Conservation (phyloP, 441 rosid species). For the Dalechampia spathulata region DNA sequence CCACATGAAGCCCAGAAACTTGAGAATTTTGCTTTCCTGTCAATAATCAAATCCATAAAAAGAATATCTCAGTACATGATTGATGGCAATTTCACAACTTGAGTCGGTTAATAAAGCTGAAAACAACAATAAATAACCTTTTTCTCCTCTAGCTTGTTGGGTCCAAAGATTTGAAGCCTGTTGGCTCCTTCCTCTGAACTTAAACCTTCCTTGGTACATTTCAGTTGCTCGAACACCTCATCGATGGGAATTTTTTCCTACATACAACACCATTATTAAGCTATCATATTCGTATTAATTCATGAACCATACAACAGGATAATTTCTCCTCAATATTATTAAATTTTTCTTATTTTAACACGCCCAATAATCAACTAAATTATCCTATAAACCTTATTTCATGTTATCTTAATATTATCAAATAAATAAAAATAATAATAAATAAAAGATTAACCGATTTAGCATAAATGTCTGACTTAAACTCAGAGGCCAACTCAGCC, state of each 20-base stretch:
- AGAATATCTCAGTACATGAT: too few species aligned
- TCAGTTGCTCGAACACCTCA: slow-evolving; percentile 59
- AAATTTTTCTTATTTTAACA: too few species aligned
- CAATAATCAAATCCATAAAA: background rate
- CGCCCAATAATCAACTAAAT: too few species aligned
- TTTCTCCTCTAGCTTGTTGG: slow-evolving; percentile 63
- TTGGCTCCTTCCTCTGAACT: slow-evolving; percentile 37
- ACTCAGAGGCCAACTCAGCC: background rate
- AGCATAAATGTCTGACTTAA: too few species aligned
- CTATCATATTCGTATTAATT: too few species aligned
- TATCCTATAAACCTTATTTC: too few species aligned
- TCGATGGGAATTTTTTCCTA: slow-evolving; percentile 51
- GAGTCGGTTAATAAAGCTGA: background rate
- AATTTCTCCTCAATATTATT: too few species aligned
- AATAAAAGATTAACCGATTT: background rate
- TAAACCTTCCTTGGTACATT: slow-evolving; percentile 46
- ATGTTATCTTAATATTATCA: too few species aligned
- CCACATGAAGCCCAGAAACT: slow-evolving; percentile 98
- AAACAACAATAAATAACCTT: slow-evolving; percentile 25
- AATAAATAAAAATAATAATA: too few species aligned
- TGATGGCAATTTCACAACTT: too few species aligned
- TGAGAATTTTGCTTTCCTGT: slow-evolving; percentile 86
- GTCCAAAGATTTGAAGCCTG: slow-evolving; percentile 50
- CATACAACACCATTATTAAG: background rate
- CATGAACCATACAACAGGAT: too few species aligned